Base-by-base conservation (phyloP, 2,329 filamentous ascomycete genomes). In the Paracamarosporium sp. region DNA sequence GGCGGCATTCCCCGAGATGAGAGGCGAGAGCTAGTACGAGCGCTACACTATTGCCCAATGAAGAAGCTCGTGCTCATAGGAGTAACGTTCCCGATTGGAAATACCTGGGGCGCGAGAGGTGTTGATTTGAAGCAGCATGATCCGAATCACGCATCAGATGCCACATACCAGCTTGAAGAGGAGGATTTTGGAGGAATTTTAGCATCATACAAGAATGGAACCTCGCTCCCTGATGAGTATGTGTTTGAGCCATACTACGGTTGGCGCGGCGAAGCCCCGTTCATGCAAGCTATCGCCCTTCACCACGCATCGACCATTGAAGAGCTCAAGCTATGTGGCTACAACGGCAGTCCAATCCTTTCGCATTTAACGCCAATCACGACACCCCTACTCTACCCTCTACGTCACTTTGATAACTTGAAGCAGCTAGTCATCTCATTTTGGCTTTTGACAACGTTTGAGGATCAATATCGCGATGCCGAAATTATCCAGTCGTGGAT, bases 311-410 rank as follows among this genome's bases (percentile, higher is more conserved):
- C 56, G 8, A 80, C 76, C 1, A 59, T 81, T 13, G 73, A 72
- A 20, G 79, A 81, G 59, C 74, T 82, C 47, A 82, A 82, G 56
- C 77, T 82, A 41, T 82, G 80, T 55, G 80, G 80, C 31, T 82
- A 80, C 64, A 76, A 76, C 48, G 80, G 80, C 35, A 72, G 76
- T 13, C 76, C 80, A 0, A 70, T 79, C 1, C 72, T 82, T 28
- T 77, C 76, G 5, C 44, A 68, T 4, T 69, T 74, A 7, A 78
- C 75, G 0, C 64, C 75, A 0, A 76, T 80, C 45, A 79, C 78
- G 0, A 62, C 60, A 0, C 71, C 75, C 0, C 65, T 82, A 7
- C 71, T 82, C 11, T 62, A 66, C 8, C 68, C 77, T 2, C 72
- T 82, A 11, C 73, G 75, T 15, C 69, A 78, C 50, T 81, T 79